Percentiles rank a stretch among this genome's conserved stretches.
Conservation (phyloP, 495 filamentous ascomycete genomes). For the Symbiotaphrina buchneri region DNA sequence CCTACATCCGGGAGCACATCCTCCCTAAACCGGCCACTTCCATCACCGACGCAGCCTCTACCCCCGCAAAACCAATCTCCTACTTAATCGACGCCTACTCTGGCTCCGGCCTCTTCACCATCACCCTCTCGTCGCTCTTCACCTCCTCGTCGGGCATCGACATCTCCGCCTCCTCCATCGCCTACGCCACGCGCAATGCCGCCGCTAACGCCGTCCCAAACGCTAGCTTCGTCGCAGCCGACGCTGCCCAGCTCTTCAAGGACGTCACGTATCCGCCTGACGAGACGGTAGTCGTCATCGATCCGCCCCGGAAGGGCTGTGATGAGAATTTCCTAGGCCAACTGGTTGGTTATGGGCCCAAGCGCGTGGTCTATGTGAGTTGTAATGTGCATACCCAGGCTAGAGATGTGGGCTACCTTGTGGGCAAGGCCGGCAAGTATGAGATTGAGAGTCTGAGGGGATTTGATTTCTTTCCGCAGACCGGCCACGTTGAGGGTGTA, state of each 20-base stretch:
- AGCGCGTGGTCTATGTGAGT: constrained; percentile 73
- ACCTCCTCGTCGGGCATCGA: constrained; percentile 44
- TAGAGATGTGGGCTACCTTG: constrained; percentile 67
- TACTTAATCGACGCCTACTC: constrained; percentile 95
- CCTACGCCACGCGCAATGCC: constrained; percentile 58
- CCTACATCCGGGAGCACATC: constrained; percentile 70
- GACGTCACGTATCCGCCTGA: constrained; percentile 43
- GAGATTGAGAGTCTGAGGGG: constrained; percentile 79
- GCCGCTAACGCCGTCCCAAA: constrained; percentile 40
- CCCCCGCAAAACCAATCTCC: constrained; percentile 27
- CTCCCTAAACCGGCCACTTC: constrained; percentile 24
- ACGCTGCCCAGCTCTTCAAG: constrained; percentile 64
- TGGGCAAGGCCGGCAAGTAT: constrained; percentile 44
- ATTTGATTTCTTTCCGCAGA: constrained; percentile 98
- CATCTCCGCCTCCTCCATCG: constrained; percentile 47
- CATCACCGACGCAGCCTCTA: constrained; percentile 1
- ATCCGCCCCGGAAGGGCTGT: constrained; percentile 89
- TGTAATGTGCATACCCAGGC: constrained; percentile 98
- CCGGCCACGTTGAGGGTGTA: constrained; percentile 87
- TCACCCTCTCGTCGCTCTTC: constrained; percentile 74
- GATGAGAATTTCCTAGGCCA: constrained; percentile 67
- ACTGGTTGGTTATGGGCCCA: constrained; percentile 50
- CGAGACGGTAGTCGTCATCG: constrained; percentile 75
- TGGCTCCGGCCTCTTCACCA: constrained; percentile 88
- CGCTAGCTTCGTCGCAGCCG: constrained; percentile 66